phyloP scores from a whole-genome alignment of 2,329 filamentous ascomycete species.

The Trichothecium roseum region DNA sequence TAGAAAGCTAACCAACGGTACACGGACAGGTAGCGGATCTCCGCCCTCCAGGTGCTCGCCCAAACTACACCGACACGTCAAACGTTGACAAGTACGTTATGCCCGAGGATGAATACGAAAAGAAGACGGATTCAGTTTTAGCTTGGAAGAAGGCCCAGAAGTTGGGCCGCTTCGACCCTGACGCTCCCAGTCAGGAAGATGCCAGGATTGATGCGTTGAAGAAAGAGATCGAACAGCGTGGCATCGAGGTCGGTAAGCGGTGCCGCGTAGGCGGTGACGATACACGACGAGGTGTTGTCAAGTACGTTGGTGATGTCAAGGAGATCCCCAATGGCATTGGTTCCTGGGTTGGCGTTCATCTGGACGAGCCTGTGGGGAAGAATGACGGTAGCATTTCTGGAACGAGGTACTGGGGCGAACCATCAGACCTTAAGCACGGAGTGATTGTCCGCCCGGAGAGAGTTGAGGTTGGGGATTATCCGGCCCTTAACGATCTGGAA shows the following conservation, averaged over 20 bases:
- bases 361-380: conserved; percentile 74
- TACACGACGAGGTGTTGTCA: conserved; percentile 56
- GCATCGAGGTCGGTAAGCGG: conserved; percentile 52
- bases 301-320: conserved; percentile 62
- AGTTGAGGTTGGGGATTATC: conserved; percentile 66
- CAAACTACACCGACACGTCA: conserved; percentile 73
- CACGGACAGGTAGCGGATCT: conserved; percentile 61
- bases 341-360: conserved; percentile 62
- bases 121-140: conserved; percentile 76
- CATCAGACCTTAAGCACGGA: conserved; percentile 57
- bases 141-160: conserved; percentile 95
- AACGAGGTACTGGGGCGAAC: conserved; percentile 59
- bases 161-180: conserved; percentile 90
- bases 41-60: conserved; percentile 62
- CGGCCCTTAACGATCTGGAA: conserved; percentile 61
- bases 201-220: conserved; percentile 59
- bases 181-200: conserved; percentile 63
- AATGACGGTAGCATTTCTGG: conserved; percentile 66
- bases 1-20: no score
- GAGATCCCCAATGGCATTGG: conserved; percentile 59
- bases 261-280: conserved; percentile 61
- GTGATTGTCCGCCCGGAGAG: conserved; percentile 72
- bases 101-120: conserved; percentile 76
- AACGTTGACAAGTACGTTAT: conserved; percentile 84
- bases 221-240: conserved; percentile 59